Conservation (phyloP, 176 grass and related monocot species). For the Aegilops tauschii region DNA sequence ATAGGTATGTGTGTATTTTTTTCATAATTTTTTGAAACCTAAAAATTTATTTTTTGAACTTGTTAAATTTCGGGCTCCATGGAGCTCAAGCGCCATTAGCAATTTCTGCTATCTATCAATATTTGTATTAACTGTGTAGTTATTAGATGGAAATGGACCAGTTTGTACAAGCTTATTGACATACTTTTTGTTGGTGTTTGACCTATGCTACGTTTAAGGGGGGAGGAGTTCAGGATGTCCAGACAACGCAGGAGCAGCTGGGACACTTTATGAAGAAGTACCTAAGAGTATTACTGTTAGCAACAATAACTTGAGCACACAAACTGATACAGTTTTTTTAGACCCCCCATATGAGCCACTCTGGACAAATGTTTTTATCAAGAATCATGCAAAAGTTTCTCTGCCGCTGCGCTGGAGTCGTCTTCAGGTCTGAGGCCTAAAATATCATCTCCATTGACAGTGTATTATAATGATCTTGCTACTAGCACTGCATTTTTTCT, state of each 20-base stretch:
- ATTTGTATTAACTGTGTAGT: conserved; percentile 3
- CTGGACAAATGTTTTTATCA: conserved; percentile 96
- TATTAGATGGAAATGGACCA: conserved; percentile 14
- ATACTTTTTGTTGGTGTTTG: conserved; percentile 23
- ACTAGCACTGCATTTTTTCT: background rate
- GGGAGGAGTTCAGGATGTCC: conserved; percentile 76
- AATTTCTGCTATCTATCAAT: background rate
- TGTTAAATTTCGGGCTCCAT: too few species aligned
- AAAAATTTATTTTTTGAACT: too few species aligned
- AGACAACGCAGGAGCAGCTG: conserved; percentile 89
- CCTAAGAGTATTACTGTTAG: conserved; percentile 92
- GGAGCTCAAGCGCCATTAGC: too few species aligned
- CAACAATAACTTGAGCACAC: conserved; percentile 89
- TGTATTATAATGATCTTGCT: conserved; percentile 5
- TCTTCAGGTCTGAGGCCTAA: conserved; percentile 64
- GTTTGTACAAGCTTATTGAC: conserved; percentile 5
- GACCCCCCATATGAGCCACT: conserved; percentile 89
- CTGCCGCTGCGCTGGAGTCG: conserved; percentile 92
- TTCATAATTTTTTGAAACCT: too few species aligned
- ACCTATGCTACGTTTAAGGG: conserved; percentile 38
- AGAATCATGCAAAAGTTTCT: conserved; percentile 87
- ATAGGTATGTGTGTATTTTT: too few species aligned
- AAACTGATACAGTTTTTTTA: conserved; percentile 90
- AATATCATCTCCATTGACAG: conserved; percentile 4
- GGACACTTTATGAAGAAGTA: conserved; percentile 95